These are phyloP conservation scores for Auriscalpium vulgare DNA, from an alignment of 768 basidiomycete genomes.

Conservation along the genomic window DNA sequence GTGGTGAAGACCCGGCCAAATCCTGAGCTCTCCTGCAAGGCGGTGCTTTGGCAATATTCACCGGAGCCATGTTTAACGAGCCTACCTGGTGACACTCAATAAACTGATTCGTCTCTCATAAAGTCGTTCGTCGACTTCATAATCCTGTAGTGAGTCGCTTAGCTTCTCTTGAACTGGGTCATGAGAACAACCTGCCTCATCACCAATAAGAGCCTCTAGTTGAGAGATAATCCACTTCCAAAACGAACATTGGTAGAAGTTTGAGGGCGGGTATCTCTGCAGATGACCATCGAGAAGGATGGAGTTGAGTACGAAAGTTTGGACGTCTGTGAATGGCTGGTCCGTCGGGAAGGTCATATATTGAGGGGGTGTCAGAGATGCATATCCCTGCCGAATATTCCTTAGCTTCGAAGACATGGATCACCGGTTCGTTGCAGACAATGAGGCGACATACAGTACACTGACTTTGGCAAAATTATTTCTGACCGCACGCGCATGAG, in stretches of 20 bases:
- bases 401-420: conserved; percentile 23
- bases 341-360: conserved; percentile 33
- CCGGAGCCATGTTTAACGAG: conserved; percentile 14
- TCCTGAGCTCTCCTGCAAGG: no score
- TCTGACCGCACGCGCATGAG: neutral
- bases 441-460: neutral
- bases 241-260: conserved; percentile 52
- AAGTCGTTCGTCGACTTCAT: conserved; percentile 57
- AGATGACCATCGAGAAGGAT: conserved; percentile 51
- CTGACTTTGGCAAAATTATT: neutral
- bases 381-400: conserved; percentile 42
- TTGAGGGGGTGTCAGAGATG: conserved; percentile 40
- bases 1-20: conserved; percentile 17
- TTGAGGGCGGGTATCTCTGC: conserved; percentile 50
- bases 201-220: conserved; percentile 38
- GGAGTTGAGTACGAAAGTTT: conserved; percentile 44
- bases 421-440: neutral
- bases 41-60: no score
- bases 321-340: conserved; percentile 32
- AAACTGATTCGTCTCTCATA: conserved; percentile 55
- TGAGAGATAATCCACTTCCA: conserved; percentile 65
- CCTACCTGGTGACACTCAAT: conserved; percentile 22
- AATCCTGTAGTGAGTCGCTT: conserved; percentile 14
- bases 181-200: conserved; percentile 40
- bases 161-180: no score